Evolutionary conservation across 306 rosid species (phyloP).

Genomic region (Rosa lucieae): DNA sequence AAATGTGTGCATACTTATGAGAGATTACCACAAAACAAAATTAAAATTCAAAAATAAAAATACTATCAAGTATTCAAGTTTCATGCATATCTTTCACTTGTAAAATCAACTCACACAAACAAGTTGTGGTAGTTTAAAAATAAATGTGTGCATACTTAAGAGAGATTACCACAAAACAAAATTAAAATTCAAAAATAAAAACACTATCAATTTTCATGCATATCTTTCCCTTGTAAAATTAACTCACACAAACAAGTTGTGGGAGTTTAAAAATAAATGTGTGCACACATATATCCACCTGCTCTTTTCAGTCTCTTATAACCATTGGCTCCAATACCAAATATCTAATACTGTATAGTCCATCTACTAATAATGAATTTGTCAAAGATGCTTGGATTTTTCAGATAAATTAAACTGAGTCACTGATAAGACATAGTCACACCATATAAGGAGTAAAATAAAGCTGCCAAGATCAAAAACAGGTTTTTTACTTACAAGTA

Average conservation of each 20-base stretch:
- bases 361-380: not conserved
- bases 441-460: not conserved
- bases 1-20: not conserved
- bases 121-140: not conserved
- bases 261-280: not conserved
- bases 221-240: not conserved
- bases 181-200: not conserved
- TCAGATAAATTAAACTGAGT: not conserved
- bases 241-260: not conserved
- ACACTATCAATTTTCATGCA: not conserved
- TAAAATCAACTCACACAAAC: not conserved
- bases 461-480: not conserved
- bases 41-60: not conserved
- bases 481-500: conserved; percentile 67
- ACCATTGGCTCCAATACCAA: not conserved
- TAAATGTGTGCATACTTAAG: not conserved
- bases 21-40: not conserved
- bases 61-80: not conserved
- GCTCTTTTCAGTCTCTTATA: not conserved
- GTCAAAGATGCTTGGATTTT: not conserved
- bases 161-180: not conserved
- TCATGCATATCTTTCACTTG: not conserved
- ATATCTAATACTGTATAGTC: not conserved
- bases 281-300: not conserved
- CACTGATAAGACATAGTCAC: not conserved